A percentile compares a stretch with the other conserved stretches of the same genome.
Conservation (phyloP, 2,329 filamentous ascomycete genomes). For the Ophiobolus disseminans region DNA sequence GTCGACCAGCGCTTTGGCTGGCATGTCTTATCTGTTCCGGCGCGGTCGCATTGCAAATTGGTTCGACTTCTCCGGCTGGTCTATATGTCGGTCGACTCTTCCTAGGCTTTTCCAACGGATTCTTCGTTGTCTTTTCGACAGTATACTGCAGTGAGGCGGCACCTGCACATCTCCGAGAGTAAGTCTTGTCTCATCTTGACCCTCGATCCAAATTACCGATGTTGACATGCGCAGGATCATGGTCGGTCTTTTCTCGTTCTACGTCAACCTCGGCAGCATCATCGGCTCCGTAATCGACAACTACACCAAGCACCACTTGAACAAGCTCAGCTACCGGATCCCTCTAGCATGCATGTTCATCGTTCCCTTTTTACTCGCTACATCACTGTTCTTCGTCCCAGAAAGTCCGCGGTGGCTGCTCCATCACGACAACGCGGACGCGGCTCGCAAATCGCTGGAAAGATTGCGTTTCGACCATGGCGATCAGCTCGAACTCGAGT, state of each 20-base stretch:
- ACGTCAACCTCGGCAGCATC: slow-evolving; percentile 58
- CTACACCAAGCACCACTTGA: slow-evolving; percentile 28
- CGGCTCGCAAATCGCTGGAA: slow-evolving; percentile 24
- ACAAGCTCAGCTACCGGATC: slow-evolving; percentile 49
- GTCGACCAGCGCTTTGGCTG: slow-evolving; percentile 56
- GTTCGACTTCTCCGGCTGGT: slow-evolving; percentile 17
- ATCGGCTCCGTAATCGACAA: slow-evolving; percentile 51
- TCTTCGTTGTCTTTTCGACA: slow-evolving; percentile 63
- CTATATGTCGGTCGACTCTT: slow-evolving; percentile 56
- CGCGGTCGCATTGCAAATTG: slow-evolving; percentile 41
- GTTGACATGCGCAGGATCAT: slow-evolving; percentile 53
- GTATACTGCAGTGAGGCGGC: slow-evolving; percentile 56
- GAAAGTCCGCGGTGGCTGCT: slow-evolving; percentile 54
- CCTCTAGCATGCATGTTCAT: slow-evolving; percentile 62
- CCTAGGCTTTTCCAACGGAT: slow-evolving; percentile 41
- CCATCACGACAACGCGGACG: slow-evolving; percentile 19
- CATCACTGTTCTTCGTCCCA: slow-evolving; percentile 41
- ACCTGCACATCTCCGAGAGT: slow-evolving; percentile 42
- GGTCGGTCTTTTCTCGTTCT: slow-evolving; percentile 55
- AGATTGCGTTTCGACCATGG: slow-evolving; percentile 25
- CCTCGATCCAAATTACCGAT: no score
- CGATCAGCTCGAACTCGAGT: slow-evolving; percentile 33
- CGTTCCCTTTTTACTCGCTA: slow-evolving; percentile 56
- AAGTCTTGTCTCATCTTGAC: not conserved
- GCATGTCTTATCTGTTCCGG: slow-evolving; percentile 56